Conservation (phyloP, 2,329 filamentous ascomycete species). For the Phialophora chinensis region DNA sequence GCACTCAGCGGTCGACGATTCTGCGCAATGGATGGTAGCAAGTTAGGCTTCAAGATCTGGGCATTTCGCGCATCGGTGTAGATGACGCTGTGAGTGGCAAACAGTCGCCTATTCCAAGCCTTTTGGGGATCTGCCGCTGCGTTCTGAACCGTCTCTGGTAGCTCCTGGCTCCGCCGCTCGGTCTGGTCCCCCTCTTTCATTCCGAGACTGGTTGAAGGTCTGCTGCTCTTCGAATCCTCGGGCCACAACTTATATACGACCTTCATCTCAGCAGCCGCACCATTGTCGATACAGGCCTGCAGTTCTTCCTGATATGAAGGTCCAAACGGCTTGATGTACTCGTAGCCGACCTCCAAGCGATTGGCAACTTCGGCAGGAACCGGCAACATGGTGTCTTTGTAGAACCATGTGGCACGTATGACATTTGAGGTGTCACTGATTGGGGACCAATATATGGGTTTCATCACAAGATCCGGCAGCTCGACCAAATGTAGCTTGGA, state of each 20-base stretch:
- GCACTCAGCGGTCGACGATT: conserved; percentile 80
- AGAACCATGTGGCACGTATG: conserved; percentile 92
- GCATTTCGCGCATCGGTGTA: conserved; percentile 80
- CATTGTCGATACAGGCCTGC: conserved; percentile 86
- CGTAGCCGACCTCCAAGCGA: conserved; percentile 87
- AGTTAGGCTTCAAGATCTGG: conserved; percentile 82
- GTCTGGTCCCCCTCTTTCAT: conserved; percentile 42
- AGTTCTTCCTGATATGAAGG: conserved; percentile 93
- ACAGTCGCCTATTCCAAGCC: conserved; percentile 53
- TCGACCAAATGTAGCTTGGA: conserved; percentile 90
- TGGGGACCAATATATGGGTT: conserved; percentile 97
- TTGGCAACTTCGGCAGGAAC: conserved; percentile 86
- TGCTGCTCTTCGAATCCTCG: conserved; percentile 45
- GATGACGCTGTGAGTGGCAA: conserved; percentile 79
- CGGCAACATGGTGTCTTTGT: conserved; percentile 91
- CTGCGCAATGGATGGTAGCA: conserved; percentile 85
- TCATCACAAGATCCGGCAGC: conserved; percentile 83
- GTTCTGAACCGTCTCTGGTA: conserved; percentile 32
- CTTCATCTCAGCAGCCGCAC: conserved; percentile 88
- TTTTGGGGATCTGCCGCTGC: conserved; percentile 34
- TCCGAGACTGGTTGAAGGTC: conserved; percentile 48
- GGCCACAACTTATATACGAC: conserved; percentile 85
- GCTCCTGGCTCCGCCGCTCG: conserved; percentile 25
- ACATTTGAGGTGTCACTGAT: conserved; percentile 86
- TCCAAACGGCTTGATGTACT: conserved; percentile 84